Evolutionary conservation across 2,329 filamentous ascomycete genomes (phyloP).

Genomic region (Botrytis hyacinthi): DNA sequence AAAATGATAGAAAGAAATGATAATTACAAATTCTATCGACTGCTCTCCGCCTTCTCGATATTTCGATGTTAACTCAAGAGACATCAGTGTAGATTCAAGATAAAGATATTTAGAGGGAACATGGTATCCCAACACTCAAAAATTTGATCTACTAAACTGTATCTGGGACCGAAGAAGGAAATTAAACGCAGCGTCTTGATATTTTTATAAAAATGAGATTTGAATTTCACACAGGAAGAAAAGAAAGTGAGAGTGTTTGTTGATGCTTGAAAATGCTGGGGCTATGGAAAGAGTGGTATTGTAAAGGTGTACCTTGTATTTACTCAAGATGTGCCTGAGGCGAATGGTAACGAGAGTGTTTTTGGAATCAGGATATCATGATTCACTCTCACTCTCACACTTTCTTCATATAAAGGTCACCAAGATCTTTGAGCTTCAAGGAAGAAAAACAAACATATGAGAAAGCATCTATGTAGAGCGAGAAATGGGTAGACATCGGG

Average conservation of each 20-base stretch:
- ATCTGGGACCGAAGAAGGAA: not conserved
- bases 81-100: not conserved
- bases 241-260: not conserved
- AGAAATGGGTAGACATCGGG: too few relatives aligned
- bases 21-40: rapidly evolving
- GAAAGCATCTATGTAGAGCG: too few relatives aligned
- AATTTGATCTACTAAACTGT: too few relatives aligned
- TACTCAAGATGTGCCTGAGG: too few relatives aligned
- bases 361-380: not conserved
- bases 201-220: rapidly evolving
- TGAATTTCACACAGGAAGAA: not conserved
- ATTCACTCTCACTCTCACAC: not conserved
- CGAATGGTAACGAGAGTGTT: not conserved
- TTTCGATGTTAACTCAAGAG: not conserved
- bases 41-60: too few relatives aligned
- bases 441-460: too few relatives aligned
- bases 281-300: not conserved
- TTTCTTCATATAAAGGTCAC: too few relatives aligned
- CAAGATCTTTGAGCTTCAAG: too few relatives aligned
- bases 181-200: not conserved
- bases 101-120: rapidly evolving
- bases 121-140: not conserved
- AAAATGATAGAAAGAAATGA: not conserved
- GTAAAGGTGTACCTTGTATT: not conserved
- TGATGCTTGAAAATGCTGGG: not conserved